Base-by-base conservation (phyloP, 176 grass and related monocot species). In the Ensete ventricosum region DNA sequence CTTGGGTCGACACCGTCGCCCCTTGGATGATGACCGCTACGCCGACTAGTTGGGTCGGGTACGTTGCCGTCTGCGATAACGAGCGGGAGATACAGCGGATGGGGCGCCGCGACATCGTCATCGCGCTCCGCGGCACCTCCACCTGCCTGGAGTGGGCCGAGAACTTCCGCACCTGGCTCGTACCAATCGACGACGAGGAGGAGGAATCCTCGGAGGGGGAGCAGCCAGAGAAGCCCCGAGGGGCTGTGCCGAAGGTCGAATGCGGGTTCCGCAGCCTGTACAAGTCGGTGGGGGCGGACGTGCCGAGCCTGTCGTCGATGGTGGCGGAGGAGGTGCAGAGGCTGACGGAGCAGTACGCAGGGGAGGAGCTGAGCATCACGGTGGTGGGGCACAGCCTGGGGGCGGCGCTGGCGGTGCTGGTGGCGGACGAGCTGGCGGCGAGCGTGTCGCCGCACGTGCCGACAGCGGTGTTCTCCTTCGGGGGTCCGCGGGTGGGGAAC, bases 71-170 rank as follows among this genome's bases (percentile, higher is more conserved):
- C 53, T 90, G 88, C 23, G 88, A 87, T 20, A 52, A 48, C 72
- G 59, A 79, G 1, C 48, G 66, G 13, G 88, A 90, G 65, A 73
- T 90, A 16, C 82, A 78, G 2, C 88, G 88, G 26, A 90, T 90
- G 88, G 88, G 88, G 4, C 88, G 88, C 26, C 88, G 84, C 13
- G 88, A 90, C 76, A 87, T 90, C 64, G 82, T 87, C 53, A 14
- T 90, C 79, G 88, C 84, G 14, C 88, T 90, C 72, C 88, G 88
- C 2, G 88, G 88, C 60, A 90, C 88, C 26, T 83, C 84, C 79
- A 90, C 84, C 53, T 84, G 86, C 26, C 84, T 87, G 17, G 88
- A 90, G 78, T 90, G 88, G 88, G 84, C 84, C 22, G 88, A 90
- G 88, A 90, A 90, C 53, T n/a, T 87, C 27, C 88, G 88, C 72